Evolutionary conservation across 768 basidiomycete species (phyloP), one percentile per base, ranked within the genome.

Genomic region (Mycena belliarum): DNA sequence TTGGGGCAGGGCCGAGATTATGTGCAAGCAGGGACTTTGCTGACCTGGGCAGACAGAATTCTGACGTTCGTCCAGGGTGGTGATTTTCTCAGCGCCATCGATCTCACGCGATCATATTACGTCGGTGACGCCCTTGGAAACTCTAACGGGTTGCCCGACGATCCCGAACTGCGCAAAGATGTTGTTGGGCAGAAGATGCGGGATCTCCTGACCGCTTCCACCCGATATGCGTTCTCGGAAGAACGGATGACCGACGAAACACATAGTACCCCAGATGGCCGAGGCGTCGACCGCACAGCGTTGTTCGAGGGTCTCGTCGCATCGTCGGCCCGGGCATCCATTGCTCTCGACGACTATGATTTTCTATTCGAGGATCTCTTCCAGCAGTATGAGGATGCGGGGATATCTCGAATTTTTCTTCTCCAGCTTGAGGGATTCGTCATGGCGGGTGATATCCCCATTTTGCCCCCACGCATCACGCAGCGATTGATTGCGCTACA

Each of bases 31-130:
- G 97, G 94, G 25, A 91, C 89, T 2, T 77, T 98, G 21, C 76
- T 95, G 28, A 93, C 93, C 1, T 99, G 97, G 97, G 93, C 96
- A 6, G 97, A 99, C 70, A 86, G 89, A 42, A 87, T 98, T 23
- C 76, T 99, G 42, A 79, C 84, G 0, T 82, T 88, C 44, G 94
- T 98, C 25, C 82, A 93, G 66, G 79, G 81, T 11, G 94, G 95
- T 15, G 87, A 98, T 68, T 96, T 98, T 68, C 78, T 98, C 42
- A 83, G 81, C 46, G 96, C 97, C 3, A 96, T 98, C 60, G 88
- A 95, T 51, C 77, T 95, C 23, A 82, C 92, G 0, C 82, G 90
- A 24, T 78, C 84, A 0, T 99, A 95, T 73, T 94, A 93, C 70
- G 74, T 83, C 16, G 88, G 86, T 10, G 82, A 84, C 35, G 89